Evolutionary conservation across 768 basidiomycete genomes (phyloP).

Genomic region (Amyloporia xantha): DNA sequence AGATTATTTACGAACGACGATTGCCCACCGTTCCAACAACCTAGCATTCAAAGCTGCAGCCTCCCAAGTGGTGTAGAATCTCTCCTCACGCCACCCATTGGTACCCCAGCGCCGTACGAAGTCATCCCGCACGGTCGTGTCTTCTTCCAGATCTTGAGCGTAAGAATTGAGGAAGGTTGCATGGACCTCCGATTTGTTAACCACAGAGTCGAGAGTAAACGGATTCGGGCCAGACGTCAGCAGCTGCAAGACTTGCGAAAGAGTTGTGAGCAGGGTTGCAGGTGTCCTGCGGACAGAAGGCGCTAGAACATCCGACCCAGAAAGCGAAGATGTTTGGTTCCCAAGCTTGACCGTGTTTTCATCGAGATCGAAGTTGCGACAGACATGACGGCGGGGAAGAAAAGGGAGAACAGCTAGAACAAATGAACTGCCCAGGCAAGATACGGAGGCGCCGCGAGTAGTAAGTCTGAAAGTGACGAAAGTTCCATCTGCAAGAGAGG

Average conservation of each 20-base stretch:
- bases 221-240: conserved; percentile 16
- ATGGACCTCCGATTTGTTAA: conserved; percentile 20
- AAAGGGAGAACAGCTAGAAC: conserved; percentile 18
- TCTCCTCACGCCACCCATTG: conserved; percentile 19
- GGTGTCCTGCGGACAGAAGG: conserved; percentile 3
- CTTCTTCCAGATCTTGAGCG: conserved; percentile 13
- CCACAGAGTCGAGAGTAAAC: conserved; percentile 14
- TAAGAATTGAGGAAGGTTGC: conserved; percentile 12
- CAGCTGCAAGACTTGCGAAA: conserved; percentile 10
- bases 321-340: background rate
- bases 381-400: conserved; percentile 13
- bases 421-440: conserved; percentile 4
- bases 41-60: conserved; percentile 14
- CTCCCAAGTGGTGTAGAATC: conserved; percentile 20
- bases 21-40: conserved; percentile 18
- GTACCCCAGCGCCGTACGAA: conserved; percentile 16
- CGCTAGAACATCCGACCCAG: background rate
- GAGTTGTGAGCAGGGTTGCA: conserved; percentile 14
- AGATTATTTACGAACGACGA: conserved; percentile 12
- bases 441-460: conserved; percentile 7
- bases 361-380: too few relatives aligned
- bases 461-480: conserved; percentile 15
- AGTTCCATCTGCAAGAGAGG: conserved; percentile 7
- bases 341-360: too few relatives aligned
- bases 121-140: conserved; percentile 7